phyloP scores from a whole-genome alignment of 805 yeast species.

The Myxozyma mucilagina region DNA sequence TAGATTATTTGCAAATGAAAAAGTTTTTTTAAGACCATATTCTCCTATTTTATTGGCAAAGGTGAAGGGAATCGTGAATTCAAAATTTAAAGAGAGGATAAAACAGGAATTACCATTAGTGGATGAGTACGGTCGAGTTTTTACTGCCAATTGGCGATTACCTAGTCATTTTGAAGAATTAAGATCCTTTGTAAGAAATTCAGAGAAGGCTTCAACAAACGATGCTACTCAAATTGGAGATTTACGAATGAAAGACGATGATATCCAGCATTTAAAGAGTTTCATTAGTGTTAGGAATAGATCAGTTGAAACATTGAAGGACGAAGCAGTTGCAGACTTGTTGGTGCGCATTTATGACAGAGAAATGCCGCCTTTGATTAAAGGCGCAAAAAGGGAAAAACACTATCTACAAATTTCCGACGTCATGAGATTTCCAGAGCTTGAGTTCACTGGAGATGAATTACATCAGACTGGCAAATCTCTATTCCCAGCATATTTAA shows the following conservation, averaged over 20 bases:
- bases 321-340: conserved; percentile 2
- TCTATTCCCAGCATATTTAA: background rate
- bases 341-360: background rate
- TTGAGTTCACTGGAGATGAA: background rate
- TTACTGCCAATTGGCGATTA: conserved; percentile 20
- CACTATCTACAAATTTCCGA: background rate
- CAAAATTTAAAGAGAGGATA: conserved; percentile 2
- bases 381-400: background rate
- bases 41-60: background rate
- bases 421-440: background rate
- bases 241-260: background rate
- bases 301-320: background rate
- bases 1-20: background rate
- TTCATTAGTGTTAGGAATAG: background rate
- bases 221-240: background rate
- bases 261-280: background rate
- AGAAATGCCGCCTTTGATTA: background rate
- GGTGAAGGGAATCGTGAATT: background rate
- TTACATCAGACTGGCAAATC: background rate
- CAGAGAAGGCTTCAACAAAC: background rate
- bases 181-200: background rate
- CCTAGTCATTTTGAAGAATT: conserved; percentile 7
- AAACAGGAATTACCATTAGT: background rate
- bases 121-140: conserved; percentile 21
- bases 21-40: background rate